Percentiles rank a stretch among this genome's conserved stretches.
These are phyloP conservation scores for Botryotinia convoluta DNA, from an alignment of 2,329 filamentous ascomycete species.

Conservation along the genomic window DNA sequence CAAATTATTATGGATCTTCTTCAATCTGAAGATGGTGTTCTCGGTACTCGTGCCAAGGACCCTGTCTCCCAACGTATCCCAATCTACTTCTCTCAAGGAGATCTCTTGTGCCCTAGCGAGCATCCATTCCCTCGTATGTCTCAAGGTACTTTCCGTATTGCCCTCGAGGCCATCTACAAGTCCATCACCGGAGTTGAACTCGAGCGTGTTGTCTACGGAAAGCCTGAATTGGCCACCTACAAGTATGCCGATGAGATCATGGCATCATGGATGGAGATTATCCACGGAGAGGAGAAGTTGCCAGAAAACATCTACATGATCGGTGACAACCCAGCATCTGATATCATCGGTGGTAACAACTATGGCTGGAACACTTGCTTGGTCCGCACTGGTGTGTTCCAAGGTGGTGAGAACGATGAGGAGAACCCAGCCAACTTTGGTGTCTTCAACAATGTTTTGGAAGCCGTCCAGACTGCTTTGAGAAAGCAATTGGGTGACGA, in stretches of 20 bases:
- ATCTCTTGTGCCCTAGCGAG: constrained; percentile 62
- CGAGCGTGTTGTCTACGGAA: constrained; percentile 74
- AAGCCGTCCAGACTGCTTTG: constrained; percentile 66
- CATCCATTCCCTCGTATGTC: constrained; percentile 67
- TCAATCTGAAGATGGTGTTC: constrained; percentile 63
- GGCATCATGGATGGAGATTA: constrained; percentile 70
- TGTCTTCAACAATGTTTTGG: constrained; percentile 70
- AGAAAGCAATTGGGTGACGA: constrained; percentile 69
- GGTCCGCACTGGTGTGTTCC: constrained; percentile 66
- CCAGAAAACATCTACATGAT: constrained; percentile 70
- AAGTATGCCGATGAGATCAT: constrained; percentile 75
- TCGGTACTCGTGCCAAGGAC: constrained; percentile 64
- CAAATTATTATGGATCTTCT: constrained; percentile 75
- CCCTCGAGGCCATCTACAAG: constrained; percentile 71
- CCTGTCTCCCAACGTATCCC: constrained; percentile 65
- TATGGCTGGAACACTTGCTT: constrained; percentile 81
- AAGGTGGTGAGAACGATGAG: constrained; percentile 68
- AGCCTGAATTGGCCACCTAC: constrained; percentile 73
- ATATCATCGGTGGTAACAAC: constrained; percentile 75
- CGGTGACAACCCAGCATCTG: constrained; percentile 70
- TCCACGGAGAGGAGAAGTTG: constrained; percentile 58
- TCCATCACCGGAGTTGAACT: constrained; percentile 66
- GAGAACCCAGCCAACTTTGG: constrained; percentile 76
- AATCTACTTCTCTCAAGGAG: constrained; percentile 70
- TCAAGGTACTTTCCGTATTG: constrained; percentile 73